Conservation (phyloP, 352 stramenopile genomes). For the Phytophthora pistaciae region DNA sequence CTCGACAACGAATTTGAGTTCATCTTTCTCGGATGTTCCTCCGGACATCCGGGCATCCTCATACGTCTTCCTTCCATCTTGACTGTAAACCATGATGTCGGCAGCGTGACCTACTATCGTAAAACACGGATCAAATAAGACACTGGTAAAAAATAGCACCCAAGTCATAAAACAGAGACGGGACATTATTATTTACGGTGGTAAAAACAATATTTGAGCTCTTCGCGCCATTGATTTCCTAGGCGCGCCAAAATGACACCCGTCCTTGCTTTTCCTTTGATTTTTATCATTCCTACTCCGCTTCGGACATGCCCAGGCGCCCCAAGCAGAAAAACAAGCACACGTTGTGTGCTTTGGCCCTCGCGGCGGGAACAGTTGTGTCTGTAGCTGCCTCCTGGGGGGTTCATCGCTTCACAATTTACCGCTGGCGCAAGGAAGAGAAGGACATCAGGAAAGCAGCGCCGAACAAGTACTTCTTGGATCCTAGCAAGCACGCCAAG, state of each 20-base stretch:
- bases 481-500: background rate
- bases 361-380: background rate
- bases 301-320: background rate
- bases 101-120: no score
- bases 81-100: no score
- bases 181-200: background rate
- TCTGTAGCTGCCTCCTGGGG: background rate
- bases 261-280: background rate
- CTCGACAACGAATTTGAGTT: no score
- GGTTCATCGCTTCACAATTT: background rate
- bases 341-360: background rate
- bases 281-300: background rate
- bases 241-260: background rate
- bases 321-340: background rate
- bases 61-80: no score
- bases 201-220: background rate
- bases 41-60: no score
- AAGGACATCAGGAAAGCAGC: background rate
- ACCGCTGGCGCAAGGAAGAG: background rate
- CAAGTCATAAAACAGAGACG: background rate
- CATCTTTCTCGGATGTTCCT: no score
- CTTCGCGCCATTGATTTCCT: background rate
- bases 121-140: background rate
- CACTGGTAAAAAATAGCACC: background rate
- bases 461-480: background rate